Evolutionary conservation across 2,329 filamentous ascomycete genomes (phyloP).

Genomic region (Pseudogymnoascus sp.): DNA sequence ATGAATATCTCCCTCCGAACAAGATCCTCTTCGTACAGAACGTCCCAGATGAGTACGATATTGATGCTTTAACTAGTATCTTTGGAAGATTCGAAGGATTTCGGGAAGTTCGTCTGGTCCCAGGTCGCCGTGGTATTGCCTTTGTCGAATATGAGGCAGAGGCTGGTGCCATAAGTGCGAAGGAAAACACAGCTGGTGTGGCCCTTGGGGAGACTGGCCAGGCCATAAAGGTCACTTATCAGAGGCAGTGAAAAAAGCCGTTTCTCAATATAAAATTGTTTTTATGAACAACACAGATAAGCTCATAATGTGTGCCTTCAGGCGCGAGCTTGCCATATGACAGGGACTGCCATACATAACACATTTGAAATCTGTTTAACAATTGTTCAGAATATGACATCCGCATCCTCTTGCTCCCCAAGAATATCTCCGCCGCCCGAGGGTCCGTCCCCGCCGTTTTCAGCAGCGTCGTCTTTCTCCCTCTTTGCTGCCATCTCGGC

Average conservation of each 20-base stretch:
- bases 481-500: slow-evolving; percentile 69
- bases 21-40: slow-evolving; percentile 95
- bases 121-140: slow-evolving; percentile 77
- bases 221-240: slow-evolving; percentile 91
- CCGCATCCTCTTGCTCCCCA: slow-evolving; percentile 68
- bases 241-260: slow-evolving; percentile 56
- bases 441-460: slow-evolving; percentile 32
- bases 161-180: slow-evolving; percentile 80
- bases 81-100: slow-evolving; percentile 92
- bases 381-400: slow-evolving; percentile 66
- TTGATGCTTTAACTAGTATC: slow-evolving; percentile 68
- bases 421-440: slow-evolving; percentile 55
- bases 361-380: not conserved
- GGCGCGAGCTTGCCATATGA: not conserved
- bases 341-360: not conserved
- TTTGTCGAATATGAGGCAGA: slow-evolving; percentile 96
- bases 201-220: slow-evolving; percentile 65
- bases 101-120: slow-evolving; percentile 83
- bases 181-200: slow-evolving; percentile 87
- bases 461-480: slow-evolving; percentile 38
- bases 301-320: not conserved
- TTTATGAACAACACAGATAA: not conserved
- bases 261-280: not conserved
- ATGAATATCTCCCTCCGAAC: slow-evolving; percentile 96
- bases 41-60: slow-evolving; percentile 76